Base-by-base conservation (phyloP, 352 stramenopile genomes). In the Pythium scleroteichum region DNA sequence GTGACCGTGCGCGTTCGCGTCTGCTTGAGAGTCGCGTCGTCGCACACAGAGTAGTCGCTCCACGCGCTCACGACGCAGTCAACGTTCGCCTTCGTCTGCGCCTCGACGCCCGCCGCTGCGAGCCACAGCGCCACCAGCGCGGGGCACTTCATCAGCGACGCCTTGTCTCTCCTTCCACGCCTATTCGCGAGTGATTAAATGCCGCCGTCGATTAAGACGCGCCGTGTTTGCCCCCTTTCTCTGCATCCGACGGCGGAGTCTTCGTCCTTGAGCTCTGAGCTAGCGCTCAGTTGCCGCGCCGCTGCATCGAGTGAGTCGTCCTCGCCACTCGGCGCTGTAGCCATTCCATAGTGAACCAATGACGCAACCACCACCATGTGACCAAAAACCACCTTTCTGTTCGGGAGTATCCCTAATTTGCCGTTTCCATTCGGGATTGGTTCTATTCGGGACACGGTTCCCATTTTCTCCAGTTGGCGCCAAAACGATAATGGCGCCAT, bases 1-100 rank as follows among this genome's bases (percentile, higher is more conserved):
- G 55, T 76, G 44, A 85, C 51, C 0, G 41, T 62, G 2, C 81
- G 76, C 27, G 64, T 69, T 23, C 74, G 81, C 0, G 64, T 75
- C 59, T 88, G 82, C 40, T 69, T 70, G 53, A 62, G 69, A 4
- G 33, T 69, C n/a, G 69, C 50, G 1, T 71, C 59, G 17, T 72
- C 69, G 13, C 75, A 87, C 7, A 26, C 24, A 14, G 73, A 66
- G 56, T 78, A 92, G 0, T 52, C 33, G 3, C 68, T 60, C 79
- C 79, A 91, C n/a, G 65, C 63, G 23, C 69, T 76, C 2, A 89
- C 76, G 10, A 72, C 60, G 26, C 78, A 87, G 59, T 88, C 78
- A 6, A 76, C 63, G 20, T 88, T 88, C 7, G 62, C 52, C 20
- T 58, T 88, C 7, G 62, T 46, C 20, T 58, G 51, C 5, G 35